Conservation (phyloP, 1,284 basidiomycete species). For the Leccinum subrobustum region DNA sequence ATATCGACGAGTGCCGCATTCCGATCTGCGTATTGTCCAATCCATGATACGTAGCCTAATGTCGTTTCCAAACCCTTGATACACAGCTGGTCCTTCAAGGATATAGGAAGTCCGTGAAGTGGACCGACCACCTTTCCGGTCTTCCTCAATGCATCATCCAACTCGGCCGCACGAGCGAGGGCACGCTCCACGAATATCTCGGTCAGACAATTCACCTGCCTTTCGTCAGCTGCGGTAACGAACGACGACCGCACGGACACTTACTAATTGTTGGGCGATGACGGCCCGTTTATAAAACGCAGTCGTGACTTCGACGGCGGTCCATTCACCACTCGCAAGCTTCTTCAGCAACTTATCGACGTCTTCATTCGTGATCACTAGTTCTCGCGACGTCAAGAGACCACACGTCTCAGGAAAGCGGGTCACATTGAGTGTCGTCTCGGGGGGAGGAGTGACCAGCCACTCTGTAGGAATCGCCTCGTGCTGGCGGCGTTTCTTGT, state of each 20-base stretch:
- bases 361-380: slow-evolving; percentile 50
- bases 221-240: slow-evolving; percentile 21
- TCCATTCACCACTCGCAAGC: slow-evolving; percentile 41
- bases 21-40: slow-evolving; percentile 51
- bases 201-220: slow-evolving; percentile 53
- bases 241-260: background rate
- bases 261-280: slow-evolving; percentile 59
- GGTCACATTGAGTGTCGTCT: slow-evolving; percentile 41
- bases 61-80: slow-evolving; percentile 54
- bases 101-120: slow-evolving; percentile 61
- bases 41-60: slow-evolving; percentile 66
- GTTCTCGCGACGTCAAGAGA: slow-evolving; percentile 43
- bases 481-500: slow-evolving; percentile 44
- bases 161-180: slow-evolving; percentile 49
- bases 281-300: slow-evolving; percentile 61
- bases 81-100: slow-evolving; percentile 59
- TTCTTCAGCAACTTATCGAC: slow-evolving; percentile 40
- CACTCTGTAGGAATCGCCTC: slow-evolving; percentile 50
- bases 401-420: slow-evolving; percentile 44
- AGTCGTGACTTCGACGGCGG: slow-evolving; percentile 47
- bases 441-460: slow-evolving; percentile 38
- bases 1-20: slow-evolving; percentile 61
- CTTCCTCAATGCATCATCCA: slow-evolving; percentile 47
- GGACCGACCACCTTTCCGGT: slow-evolving; percentile 53
- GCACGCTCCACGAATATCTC: slow-evolving; percentile 56